phyloP scores from a whole-genome alignment of 192 early-diverging fungal genomes.

The Podila verticillata region DNA sequence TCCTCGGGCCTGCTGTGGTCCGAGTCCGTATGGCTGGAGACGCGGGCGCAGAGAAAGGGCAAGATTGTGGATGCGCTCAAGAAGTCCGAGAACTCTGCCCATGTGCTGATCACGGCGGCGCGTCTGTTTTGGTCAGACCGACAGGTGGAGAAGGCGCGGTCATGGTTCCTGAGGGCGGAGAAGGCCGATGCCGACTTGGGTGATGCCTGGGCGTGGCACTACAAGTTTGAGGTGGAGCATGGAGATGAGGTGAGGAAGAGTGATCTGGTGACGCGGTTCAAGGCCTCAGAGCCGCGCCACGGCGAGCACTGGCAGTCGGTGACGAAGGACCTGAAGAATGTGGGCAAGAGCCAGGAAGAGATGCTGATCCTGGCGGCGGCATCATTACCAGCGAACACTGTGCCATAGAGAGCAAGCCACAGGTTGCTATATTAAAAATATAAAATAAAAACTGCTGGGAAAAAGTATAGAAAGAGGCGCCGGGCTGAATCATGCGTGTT shows the following conservation, averaged over 20 bases:
- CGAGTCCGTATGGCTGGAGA: slow-evolving; percentile 86
- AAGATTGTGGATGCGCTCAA: slow-evolving; percentile 91
- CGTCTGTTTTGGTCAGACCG: slow-evolving; percentile 94
- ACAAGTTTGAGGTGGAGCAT: slow-evolving; percentile 88
- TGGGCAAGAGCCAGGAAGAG: slow-evolving; percentile 73
- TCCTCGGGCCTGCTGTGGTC: slow-evolving; percentile 88
- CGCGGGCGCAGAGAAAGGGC: slow-evolving; percentile 87
- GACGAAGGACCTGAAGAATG: slow-evolving; percentile 80
- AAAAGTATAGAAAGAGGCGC: slow-evolving; percentile 9
- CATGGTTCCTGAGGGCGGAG: slow-evolving; percentile 89
- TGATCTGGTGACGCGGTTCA: slow-evolving; percentile 74
- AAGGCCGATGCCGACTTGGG: slow-evolving; percentile 88
- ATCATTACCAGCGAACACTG: slow-evolving; percentile 32
- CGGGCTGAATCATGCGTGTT: not conserved
- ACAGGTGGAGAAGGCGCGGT: slow-evolving; percentile 91
- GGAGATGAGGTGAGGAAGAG: slow-evolving; percentile 65
- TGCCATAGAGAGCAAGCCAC: slow-evolving; percentile 10
- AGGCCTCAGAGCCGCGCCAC: slow-evolving; percentile 85
- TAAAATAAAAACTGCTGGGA: too few species aligned
- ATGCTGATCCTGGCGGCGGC: slow-evolving; percentile 59
- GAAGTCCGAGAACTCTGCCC: slow-evolving; percentile 87
- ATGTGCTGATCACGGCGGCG: slow-evolving; percentile 84
- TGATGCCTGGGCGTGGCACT: slow-evolving; percentile 96
- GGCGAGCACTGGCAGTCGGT: slow-evolving; percentile 88
- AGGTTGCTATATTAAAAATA: too few species aligned